Base-by-base conservation (phyloP, 148 eudicot genomes). In the Rhododendron simsii region DNA sequence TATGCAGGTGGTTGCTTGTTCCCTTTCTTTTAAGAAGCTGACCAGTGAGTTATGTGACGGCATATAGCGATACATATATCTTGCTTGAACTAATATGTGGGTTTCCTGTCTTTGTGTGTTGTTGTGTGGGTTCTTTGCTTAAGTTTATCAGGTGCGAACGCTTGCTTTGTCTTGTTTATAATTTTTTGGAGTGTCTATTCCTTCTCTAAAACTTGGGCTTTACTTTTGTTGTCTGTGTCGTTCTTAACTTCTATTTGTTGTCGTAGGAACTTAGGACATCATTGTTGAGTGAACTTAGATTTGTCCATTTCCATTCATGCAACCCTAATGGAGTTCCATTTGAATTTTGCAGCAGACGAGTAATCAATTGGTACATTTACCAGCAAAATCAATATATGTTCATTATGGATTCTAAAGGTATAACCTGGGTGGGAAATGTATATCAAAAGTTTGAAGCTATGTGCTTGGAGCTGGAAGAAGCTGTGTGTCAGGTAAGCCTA, bases 401-500 rank as follows among this genome's bases (percentile, higher is more conserved):
- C 79, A 71, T 88, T 74, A 94, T 95, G 98, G 96, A 91, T 88
- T 81, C 90, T 69, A 91, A 91, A 85, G 91, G 94, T 59, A 86
- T 91, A 78, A 80, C 93, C 26, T 94, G 96, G 98, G 93, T 90
- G 85, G 96, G 91, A 82, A 87, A 89, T 86, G 85, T 95, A 87
- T 94, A 89, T 81, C 89, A 93, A 51, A 90, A 87, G 84, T 93
- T 95, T 83, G 98, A 95, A 87, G 89, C 95, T 51, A 89, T 94
- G 95, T 94, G 95, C 85, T 88, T 92, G 90, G 99, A 96, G 88
- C 94, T 90, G 53, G 99, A 96, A 86, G 99, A 96, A 87, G 88
- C 80, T 71, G 90, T 96, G 85, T 92, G 84, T 77, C 87, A 95
- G 97, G 98, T 95, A 93, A 86, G 14, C 30, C 16, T 33, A 20